Evolutionary conservation across 352 stramenopile species (phyloP), one percentile per base, ranked within the genome.

Genomic region (Globisporangium lucens): DNA sequence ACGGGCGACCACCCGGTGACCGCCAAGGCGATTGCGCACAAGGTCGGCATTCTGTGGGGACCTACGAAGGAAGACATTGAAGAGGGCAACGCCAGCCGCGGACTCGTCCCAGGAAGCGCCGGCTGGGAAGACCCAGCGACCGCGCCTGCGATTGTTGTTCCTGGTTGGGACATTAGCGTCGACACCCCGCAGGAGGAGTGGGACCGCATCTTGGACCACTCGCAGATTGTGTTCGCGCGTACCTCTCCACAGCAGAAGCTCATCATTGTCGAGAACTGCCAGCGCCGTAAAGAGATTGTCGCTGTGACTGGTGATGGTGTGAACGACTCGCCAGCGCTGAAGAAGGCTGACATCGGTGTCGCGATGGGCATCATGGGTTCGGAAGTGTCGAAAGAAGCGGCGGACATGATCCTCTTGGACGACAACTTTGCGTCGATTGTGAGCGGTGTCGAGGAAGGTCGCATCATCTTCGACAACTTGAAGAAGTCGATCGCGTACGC

Each of bases 381-480:
- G 49, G 95, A 97, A 56, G 97, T 99, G 20, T 96, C 96, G 46
- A 98, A 97, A 69, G 87, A 98, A 68, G 93, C 93, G 15, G 93
- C 96, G 33, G 91, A 99, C 66, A 97, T 99, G 90, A 97, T 99
- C 72, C 71, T 99, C 22, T 69, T 98, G 36, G 88, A 99, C 85
- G 96, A 99, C 78, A 98, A 99, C 83, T 99, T 99, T 77, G 92
- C 93, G 6, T 98, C 94, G 10, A 99, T 99, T 69, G 93, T 99
- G 57, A 81, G 73, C 38, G 97, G 94, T 66, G 93, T 99, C 7
- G 86, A 97, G 64, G 91, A 99, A 80, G 97, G 97, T 9, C 89
- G 97, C 33, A 82, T 97, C 51, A 97, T 98, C 64, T 98, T 98
- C 70, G 89, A 95, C 75, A 99, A 98, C 76, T 75, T 98, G 38